Evolutionary conservation across 2,329 filamentous ascomycete species (phyloP).

Genomic region (Calonectria naviculata): DNA sequence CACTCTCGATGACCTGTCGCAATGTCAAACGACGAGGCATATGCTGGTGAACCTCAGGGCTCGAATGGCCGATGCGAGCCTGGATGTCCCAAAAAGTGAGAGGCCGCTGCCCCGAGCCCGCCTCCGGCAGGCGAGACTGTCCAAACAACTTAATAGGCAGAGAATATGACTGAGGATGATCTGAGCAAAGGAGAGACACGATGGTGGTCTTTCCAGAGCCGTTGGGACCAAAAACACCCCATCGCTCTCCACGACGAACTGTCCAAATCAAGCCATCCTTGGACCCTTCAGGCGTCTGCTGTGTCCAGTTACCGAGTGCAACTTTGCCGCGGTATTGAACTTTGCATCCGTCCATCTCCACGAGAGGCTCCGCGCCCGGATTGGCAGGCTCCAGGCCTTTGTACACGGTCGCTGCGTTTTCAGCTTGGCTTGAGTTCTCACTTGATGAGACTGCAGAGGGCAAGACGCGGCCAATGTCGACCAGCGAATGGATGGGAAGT

Average conservation of each 20-base stretch:
- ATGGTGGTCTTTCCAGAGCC: slow-evolving; percentile 97
- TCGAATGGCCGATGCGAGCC: slow-evolving; percentile 88
- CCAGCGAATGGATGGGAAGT: slow-evolving; percentile 59
- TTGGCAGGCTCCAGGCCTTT: slow-evolving; percentile 36
- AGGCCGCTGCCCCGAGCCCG: slow-evolving; percentile 72
- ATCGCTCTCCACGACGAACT: slow-evolving; percentile 84
- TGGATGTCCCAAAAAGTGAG: slow-evolving; percentile 96
- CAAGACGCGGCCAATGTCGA: slow-evolving; percentile 62
- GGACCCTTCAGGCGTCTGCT: slow-evolving; percentile 62
- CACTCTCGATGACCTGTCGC: slow-evolving; percentile 81
- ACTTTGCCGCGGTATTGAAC: slow-evolving; percentile 84
- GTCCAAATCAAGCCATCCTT: slow-evolving; percentile 81
- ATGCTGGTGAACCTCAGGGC: slow-evolving; percentile 92
- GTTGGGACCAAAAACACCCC: slow-evolving; percentile 94
- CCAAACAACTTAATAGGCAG: slow-evolving; percentile 90
- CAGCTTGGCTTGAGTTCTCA: slow-evolving; percentile 6
- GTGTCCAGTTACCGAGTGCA: slow-evolving; percentile 84
- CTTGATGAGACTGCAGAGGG: slow-evolving; percentile 32
- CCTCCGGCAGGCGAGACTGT: slow-evolving; percentile 79
- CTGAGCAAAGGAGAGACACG: slow-evolving; percentile 90
- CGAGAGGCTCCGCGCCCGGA: slow-evolving; percentile 71
- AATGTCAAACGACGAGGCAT: slow-evolving; percentile 84
- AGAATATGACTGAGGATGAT: slow-evolving; percentile 94
- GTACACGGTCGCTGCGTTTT: background rate
- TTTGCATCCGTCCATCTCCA: slow-evolving; percentile 88